Base-by-base conservation (phyloP, 2,329 filamentous ascomycete genomes). In the Neopestalotiopsis rosae region DNA sequence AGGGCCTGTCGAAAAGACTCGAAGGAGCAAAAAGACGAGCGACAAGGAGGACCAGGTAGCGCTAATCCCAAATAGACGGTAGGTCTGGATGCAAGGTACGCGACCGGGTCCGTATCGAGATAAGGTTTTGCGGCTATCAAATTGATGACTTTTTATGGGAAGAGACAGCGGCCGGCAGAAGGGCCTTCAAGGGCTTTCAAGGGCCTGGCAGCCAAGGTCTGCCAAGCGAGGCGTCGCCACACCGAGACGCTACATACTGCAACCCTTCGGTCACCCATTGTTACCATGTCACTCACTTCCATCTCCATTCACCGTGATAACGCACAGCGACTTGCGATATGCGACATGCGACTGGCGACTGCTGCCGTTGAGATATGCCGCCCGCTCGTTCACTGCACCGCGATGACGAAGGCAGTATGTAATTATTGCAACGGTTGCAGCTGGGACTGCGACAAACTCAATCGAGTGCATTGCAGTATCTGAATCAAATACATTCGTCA, bases 81-180 rank as follows among this genome's bases (percentile, higher is more conserved):
- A 38, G 34, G 45, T 52, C 45, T 52, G 14, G 45, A 52, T 52
- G 45, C 45, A 52, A 52, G 45, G 45, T 52, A 52, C 34, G 24
- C 34, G 34, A 38, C 45, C 45, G 45, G 45, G n/a, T 52, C 45
- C 45, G 45, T n/a, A 52, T 52, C 45, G 14, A 52, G 45, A 52
- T 52, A 52, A 52, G 45, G 45, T 52, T 52, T 52, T 52, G 45
- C 45, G 45, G 45, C 45, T 52, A 52, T 52, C 45, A 52, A 17
- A n/a, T 7, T 38, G 34, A 38, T 7, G 6, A 38, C 34, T 7
- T 38, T 7, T 38, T 52, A 52, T 9, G 45, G 45, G 45, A 52
- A 20, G n/a, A 52, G 9, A n/a, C 34, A n/a, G 42, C 42, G 42
- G 42, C 42, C 42, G 42, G 42, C 42, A 49, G 24, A 28, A 28